Evolutionary conservation across 2,329 filamentous ascomycete genomes (phyloP).

Genomic region (Scleromitrula shiraiana): DNA sequence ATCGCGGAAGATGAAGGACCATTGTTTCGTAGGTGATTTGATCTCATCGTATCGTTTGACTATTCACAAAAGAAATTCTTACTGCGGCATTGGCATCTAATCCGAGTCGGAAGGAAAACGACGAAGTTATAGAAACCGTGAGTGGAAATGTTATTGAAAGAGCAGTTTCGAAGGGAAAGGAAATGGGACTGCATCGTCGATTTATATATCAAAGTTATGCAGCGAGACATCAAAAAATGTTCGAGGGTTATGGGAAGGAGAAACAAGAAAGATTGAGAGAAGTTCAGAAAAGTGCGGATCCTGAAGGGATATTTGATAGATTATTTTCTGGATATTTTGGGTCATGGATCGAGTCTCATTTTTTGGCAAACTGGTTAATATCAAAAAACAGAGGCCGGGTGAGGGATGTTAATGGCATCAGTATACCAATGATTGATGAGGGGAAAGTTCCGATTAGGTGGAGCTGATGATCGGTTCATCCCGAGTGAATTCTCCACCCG

Average conservation of each 20-base stretch:
- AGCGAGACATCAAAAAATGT: constrained; percentile 29
- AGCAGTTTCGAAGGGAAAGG: constrained; percentile 25
- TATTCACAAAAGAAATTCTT: neutral
- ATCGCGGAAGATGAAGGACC: constrained; percentile 12
- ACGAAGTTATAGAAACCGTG: constrained; percentile 28
- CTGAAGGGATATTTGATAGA: constrained; percentile 22
- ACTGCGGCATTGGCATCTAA: constrained; percentile 19
- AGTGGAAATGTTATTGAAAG: constrained; percentile 25
- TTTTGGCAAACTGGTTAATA: too few species aligned
- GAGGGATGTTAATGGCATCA: too few species aligned
- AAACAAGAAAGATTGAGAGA: constrained; percentile 26
- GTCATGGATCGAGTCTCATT: too few species aligned
- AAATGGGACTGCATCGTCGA: constrained; percentile 30
- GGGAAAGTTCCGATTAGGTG: too few species aligned
- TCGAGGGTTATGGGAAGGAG: constrained; percentile 31
- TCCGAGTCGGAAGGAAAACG: constrained; percentile 28
- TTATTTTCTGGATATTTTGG: constrained; percentile 35
- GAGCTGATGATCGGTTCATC: too few species aligned
- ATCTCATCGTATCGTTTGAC: neutral
- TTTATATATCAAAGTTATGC: constrained; percentile 37
- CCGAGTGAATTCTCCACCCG: too few species aligned
- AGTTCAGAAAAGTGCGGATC: constrained; percentile 24
- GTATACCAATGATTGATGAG: too few species aligned
- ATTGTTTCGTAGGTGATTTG: constrained; percentile 7
- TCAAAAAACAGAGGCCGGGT: too few species aligned